Evolutionary conservation across 352 stramenopile genomes (phyloP).

Genomic region (Plasmopara halstedii): DNA sequence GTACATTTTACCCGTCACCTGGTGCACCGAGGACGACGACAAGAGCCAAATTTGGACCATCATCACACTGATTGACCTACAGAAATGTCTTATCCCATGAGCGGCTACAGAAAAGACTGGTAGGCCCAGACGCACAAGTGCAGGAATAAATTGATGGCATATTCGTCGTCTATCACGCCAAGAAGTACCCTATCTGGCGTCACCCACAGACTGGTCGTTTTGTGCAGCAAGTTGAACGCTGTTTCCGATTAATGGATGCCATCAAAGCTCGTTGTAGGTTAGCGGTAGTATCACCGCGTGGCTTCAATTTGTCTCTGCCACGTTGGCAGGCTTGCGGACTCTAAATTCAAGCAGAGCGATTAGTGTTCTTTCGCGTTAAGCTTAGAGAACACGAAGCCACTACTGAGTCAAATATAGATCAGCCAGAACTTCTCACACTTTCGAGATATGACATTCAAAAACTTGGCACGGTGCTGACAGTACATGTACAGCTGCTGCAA

Average conservation of each 20-base stretch:
- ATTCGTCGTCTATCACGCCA: conserved; percentile 17
- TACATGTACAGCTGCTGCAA: conserved; percentile 13
- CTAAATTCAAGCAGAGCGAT: conserved; percentile 24
- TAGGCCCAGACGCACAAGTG: conserved; percentile 14
- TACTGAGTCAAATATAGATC: conserved; percentile 13
- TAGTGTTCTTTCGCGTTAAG: conserved; percentile 22
- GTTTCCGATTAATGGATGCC: conserved; percentile 24
- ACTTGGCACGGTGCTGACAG: conserved; percentile 20
- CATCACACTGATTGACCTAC: conserved; percentile 24
- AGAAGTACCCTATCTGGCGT: conserved; percentile 22
- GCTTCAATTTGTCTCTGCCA: conserved; percentile 9
- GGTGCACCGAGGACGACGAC: conserved; percentile 15
- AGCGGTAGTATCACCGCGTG: conserved; percentile 8
- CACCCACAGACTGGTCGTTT: conserved; percentile 27
- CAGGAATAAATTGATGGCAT: conserved; percentile 23
- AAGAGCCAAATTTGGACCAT: conserved; percentile 19
- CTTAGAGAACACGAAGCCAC: conserved; percentile 8
- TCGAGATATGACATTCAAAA: conserved; percentile 17
- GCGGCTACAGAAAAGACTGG: conserved; percentile 3
- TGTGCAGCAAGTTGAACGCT: conserved; percentile 26
- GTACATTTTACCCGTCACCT: conserved; percentile 9
- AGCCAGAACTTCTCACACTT: conserved; percentile 23
- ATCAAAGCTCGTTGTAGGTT: conserved; percentile 22
- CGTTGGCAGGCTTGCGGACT: conserved; percentile 26
- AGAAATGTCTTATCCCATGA: conserved; percentile 7